A percentile compares a stretch with the other conserved stretches of the same genome.
These are phyloP conservation scores for Phytomonas sp. DNA, from an alignment of 208 protist species.

Conservation along the genomic window DNA sequence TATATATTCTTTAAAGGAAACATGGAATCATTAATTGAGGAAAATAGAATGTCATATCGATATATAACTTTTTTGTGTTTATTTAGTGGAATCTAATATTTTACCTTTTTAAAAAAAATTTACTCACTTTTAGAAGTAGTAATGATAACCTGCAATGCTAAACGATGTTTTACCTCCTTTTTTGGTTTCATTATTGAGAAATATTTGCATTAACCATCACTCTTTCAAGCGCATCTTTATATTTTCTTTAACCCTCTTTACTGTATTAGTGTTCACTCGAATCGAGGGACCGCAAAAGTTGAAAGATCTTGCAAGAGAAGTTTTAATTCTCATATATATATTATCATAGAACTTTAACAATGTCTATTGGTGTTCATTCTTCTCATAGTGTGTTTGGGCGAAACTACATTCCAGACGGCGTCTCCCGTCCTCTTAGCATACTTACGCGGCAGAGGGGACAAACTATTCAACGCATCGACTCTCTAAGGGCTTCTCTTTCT, in stretches of 20 bases:
- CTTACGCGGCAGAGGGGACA: background rate
- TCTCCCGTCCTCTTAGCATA: background rate
- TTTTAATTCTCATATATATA: background rate
- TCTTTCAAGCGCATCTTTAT: background rate
- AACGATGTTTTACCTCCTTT: background rate
- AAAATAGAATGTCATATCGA: background rate
- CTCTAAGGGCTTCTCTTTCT: slow-evolving; percentile 17
- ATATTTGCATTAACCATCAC: background rate
- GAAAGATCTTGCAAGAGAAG: background rate
- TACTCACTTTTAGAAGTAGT: background rate
- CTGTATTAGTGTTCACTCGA: background rate
- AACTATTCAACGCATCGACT: slow-evolving; percentile 19
- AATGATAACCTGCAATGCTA: background rate
- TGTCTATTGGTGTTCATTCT: background rate
- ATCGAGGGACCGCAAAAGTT: background rate
- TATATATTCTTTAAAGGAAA: slow-evolving; percentile 8
- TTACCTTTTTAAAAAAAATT: background rate
- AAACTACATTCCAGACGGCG: background rate
- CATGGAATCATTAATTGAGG: background rate
- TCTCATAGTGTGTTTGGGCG: background rate
- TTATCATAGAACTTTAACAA: background rate
- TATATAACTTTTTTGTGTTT: background rate
- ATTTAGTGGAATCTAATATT: background rate
- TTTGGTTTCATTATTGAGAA: background rate
- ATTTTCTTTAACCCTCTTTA: background rate